phyloP scores from a whole-genome alignment of 768 basidiomycete species.

The Symmetrospora coprosmae region DNA sequence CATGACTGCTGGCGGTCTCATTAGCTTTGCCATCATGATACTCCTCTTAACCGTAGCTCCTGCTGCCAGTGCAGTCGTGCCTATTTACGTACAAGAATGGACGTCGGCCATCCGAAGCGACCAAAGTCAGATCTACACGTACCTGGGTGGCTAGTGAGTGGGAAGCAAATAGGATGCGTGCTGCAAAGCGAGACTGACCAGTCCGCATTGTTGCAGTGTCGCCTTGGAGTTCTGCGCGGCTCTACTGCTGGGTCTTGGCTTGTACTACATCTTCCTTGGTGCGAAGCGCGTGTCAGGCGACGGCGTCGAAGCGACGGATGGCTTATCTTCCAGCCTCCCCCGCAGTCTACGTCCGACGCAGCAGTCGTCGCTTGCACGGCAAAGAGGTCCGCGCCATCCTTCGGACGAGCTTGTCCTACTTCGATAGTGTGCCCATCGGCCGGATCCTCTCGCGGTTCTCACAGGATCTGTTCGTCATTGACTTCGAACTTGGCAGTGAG shows the following conservation, averaged over 20 bases:
- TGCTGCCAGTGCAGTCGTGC: neutral
- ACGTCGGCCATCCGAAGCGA: neutral
- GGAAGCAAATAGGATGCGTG: neutral
- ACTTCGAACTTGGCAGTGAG: conserved; percentile 8
- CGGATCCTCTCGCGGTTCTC: conserved; percentile 10
- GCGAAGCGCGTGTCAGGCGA: no score
- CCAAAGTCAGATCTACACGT: neutral
- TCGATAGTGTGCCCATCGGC: conserved; percentile 16
- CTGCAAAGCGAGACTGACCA: neutral
- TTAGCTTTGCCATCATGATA: neutral
- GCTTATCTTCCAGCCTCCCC: no score
- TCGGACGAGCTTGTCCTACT: neutral
- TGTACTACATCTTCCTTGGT: no score
- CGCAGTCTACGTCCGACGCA: neutral
- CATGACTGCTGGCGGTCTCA: neutral
- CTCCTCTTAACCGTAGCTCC: neutral
- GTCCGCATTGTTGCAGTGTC: neutral
- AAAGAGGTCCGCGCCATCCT: neutral
- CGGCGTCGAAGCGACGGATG: no score
- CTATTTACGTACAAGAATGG: conserved; percentile 13
- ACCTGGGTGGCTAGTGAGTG: conserved; percentile 17
- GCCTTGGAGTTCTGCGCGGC: no score
- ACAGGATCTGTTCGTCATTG: conserved; percentile 18
- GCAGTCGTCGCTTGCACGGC: neutral
- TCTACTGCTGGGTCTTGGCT: no score